Conservation (phyloP, 441 rosid species). For the Omphalea diandra region DNA sequence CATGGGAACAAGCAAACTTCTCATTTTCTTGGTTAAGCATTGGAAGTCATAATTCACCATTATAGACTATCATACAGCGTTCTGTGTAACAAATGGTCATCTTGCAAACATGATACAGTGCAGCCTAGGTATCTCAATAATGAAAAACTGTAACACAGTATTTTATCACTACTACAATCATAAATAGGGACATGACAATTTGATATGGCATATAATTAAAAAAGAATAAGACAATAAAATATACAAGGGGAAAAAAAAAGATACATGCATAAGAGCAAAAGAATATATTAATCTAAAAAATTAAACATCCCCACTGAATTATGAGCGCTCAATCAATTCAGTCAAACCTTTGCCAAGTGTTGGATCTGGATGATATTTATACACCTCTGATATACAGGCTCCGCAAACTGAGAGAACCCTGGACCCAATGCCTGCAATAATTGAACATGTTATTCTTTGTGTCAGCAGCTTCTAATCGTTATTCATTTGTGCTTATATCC, state of each 20-base stretch:
- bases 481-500: not conserved
- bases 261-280: not conserved
- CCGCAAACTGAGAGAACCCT: constrained; percentile 64
- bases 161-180: not conserved
- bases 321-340: constrained; percentile 72
- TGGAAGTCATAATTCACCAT: not conserved
- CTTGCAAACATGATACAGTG: not conserved
- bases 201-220: not conserved
- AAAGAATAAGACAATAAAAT: not conserved
- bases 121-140: constrained; percentile 15
- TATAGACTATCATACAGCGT: not conserved
- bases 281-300: not conserved
- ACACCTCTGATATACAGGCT: constrained; percentile 95
- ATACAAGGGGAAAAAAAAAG: not conserved
- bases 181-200: not conserved
- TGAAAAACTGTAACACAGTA: not conserved
- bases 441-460: constrained; percentile 23
- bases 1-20: not conserved
- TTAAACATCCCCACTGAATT: not conserved
- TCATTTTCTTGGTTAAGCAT: no score
- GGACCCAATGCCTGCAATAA: constrained; percentile 16
- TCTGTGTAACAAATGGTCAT: not conserved
- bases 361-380: constrained; percentile 76
- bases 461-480: constrained; percentile 1
- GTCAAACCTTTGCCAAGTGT: constrained; percentile 74